Evolutionary conservation across 2,329 filamentous ascomycete genomes (phyloP).

Genomic region (Knufia petricola): DNA sequence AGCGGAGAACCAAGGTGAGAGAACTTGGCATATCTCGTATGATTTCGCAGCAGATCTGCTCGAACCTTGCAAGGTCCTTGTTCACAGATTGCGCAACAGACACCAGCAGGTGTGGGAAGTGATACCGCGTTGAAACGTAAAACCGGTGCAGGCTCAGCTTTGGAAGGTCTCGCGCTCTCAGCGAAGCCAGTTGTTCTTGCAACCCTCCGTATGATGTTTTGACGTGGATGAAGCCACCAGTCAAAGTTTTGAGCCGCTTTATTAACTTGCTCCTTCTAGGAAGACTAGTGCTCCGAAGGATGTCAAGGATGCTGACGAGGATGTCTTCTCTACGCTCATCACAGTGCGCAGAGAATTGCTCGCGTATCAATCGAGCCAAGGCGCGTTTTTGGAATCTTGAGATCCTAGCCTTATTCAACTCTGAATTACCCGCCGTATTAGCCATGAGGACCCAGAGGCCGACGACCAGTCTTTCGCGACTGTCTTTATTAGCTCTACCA

Average conservation of each 20-base stretch:
- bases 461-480: background rate
- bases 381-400: background rate
- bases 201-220: background rate
- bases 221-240: background rate
- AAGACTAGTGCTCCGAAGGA: background rate
- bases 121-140: background rate
- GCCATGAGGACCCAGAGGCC: slow-evolving; percentile 1
- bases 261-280: slow-evolving; percentile 1
- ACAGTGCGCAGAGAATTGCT: background rate
- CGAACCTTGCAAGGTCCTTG: background rate
- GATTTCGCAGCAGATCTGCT: background rate
- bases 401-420: too few relatives aligned
- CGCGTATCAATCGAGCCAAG: background rate
- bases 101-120: slow-evolving; percentile 1
- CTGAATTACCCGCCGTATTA: too few relatives aligned
- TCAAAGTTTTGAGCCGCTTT: background rate
- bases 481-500: background rate
- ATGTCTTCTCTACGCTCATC: background rate
- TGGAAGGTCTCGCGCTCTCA: background rate
- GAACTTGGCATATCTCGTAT: background rate
- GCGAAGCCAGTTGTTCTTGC: background rate
- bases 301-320: slow-evolving; percentile 2
- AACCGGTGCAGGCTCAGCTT: background rate
- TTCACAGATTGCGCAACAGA: slow-evolving; percentile 2
- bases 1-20: background rate